phyloP scores from a whole-genome alignment of 805 yeast species.

The Martiniozyma abietophila region DNA sequence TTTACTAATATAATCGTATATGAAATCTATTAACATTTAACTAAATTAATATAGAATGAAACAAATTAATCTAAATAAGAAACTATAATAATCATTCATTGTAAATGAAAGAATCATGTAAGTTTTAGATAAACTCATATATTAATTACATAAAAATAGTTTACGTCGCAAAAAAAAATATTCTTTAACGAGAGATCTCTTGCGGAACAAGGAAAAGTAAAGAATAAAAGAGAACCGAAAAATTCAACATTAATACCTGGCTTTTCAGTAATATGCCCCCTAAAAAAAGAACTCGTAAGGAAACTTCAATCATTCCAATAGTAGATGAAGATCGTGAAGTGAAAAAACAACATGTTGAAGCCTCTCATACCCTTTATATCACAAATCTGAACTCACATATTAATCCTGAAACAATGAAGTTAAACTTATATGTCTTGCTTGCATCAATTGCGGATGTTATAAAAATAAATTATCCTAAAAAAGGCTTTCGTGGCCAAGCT shows the following conservation, averaged over 20 bases:
- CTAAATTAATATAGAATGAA: too few relatives aligned
- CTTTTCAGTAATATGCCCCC: constrained; percentile 10
- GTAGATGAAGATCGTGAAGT: too few relatives aligned
- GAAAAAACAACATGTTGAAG: constrained; percentile 7
- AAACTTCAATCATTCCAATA: too few relatives aligned
- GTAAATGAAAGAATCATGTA: too few relatives aligned
- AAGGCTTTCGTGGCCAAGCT: constrained; percentile 55
- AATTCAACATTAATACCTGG: neutral
- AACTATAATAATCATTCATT: too few relatives aligned
- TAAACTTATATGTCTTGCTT: constrained; percentile 48
- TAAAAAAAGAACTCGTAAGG: constrained; percentile 8
- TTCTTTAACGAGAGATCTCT: too few relatives aligned
- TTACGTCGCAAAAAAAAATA: too few relatives aligned
- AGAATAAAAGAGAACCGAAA: neutral
- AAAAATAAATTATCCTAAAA: constrained; percentile 34
- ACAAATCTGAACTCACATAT: constrained; percentile 53
- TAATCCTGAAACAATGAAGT: constrained; percentile 33
- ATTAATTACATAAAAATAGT: too few relatives aligned
- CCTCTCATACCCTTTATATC: constrained; percentile 41
- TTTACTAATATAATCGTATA: neutral
- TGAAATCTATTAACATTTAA: too few relatives aligned
- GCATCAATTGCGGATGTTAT: constrained; percentile 59
- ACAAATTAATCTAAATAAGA: too few relatives aligned
- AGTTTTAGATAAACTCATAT: too few relatives aligned
- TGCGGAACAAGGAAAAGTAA: neutral